These are phyloP conservation scores for Talaromyces sp. DNA, from an alignment of 2,329 filamentous ascomycete species.

Conservation along the genomic window DNA sequence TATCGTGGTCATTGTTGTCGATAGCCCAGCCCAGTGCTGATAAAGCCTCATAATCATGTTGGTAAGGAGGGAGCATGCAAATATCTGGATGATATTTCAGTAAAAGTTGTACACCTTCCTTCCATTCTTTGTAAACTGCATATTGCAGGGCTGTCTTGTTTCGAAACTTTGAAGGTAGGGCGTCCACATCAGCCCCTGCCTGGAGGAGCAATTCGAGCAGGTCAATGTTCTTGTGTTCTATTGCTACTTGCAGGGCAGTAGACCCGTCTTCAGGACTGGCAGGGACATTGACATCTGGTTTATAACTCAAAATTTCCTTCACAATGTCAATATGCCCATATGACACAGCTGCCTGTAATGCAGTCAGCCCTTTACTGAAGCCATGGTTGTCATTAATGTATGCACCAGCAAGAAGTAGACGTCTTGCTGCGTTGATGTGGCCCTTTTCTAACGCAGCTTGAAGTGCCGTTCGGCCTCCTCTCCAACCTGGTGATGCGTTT, in stretches of 20 bases:
- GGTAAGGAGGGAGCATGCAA: background rate
- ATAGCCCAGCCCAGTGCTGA: background rate
- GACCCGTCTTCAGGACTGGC: background rate
- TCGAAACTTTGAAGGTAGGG: background rate
- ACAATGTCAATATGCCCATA: background rate
- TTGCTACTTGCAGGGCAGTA: conserved; percentile 3
- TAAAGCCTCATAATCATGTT: rapidly evolving
- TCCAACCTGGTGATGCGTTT: conserved; percentile 17
- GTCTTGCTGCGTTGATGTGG: background rate
- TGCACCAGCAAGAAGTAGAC: background rate
- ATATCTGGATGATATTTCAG: background rate
- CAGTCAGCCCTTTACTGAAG: background rate
- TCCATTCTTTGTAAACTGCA: background rate
- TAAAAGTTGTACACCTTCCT: background rate
- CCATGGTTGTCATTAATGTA: background rate
- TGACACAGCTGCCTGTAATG: conserved; percentile 4
- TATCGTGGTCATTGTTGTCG: background rate
- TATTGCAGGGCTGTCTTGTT: background rate
- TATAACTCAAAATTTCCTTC: background rate
- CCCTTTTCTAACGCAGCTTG: conserved; percentile 20
- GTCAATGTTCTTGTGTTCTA: background rate
- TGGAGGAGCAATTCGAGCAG: background rate
- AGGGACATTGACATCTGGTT: conserved; percentile 22
- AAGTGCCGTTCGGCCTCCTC: conserved; percentile 20
- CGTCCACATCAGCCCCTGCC: background rate